A percentile compares a stretch with the other conserved stretches of the same genome.
Evolutionary conservation across 306 rosid species (phyloP).

Genomic region (Sicyos baderoa): DNA sequence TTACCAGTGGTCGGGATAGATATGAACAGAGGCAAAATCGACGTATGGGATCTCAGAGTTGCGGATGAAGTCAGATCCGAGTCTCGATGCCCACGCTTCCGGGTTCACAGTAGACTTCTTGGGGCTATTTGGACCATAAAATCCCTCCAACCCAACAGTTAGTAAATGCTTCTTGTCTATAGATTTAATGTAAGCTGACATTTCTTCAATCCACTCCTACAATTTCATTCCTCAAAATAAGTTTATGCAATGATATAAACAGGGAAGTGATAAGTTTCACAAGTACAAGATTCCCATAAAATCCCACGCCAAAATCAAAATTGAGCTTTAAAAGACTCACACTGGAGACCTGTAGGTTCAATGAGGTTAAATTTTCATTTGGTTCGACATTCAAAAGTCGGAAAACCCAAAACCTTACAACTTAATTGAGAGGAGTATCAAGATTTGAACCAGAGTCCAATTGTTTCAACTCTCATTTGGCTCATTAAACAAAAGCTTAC

Average conservation of each 20-base stretch:
- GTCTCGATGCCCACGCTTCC: constrained; percentile 81
- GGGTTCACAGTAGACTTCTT: constrained; percentile 68
- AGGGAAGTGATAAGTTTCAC: neutral
- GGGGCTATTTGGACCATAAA: constrained; percentile 83
- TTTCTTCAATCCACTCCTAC: constrained; percentile 97
- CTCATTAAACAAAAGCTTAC: constrained; percentile 13
- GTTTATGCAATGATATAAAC: neutral
- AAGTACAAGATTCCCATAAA: neutral
- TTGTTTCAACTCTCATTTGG: neutral
- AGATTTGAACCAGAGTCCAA: neutral
- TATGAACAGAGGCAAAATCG: constrained; percentile 87
- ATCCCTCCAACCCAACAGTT: constrained; percentile 90
- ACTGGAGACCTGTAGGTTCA: neutral
- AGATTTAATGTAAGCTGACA: constrained; percentile 71
- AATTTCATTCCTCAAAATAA: constrained; percentile 21
- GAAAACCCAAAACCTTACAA: constrained; percentile 15
- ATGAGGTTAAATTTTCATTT: neutral
- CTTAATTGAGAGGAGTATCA: neutral
- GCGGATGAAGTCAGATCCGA: constrained; percentile 84
- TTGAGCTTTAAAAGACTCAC: neutral
- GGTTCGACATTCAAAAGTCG: neutral
- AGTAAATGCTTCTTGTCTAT: constrained; percentile 90
- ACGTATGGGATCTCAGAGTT: constrained; percentile 55
- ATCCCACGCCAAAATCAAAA: neutral
- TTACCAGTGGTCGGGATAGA: constrained; percentile 95